Percentiles rank a stretch among this genome's conserved stretches.
Conservation (phyloP, 192 early-diverging fungal genomes). For the Umbelopsis sp. region DNA sequence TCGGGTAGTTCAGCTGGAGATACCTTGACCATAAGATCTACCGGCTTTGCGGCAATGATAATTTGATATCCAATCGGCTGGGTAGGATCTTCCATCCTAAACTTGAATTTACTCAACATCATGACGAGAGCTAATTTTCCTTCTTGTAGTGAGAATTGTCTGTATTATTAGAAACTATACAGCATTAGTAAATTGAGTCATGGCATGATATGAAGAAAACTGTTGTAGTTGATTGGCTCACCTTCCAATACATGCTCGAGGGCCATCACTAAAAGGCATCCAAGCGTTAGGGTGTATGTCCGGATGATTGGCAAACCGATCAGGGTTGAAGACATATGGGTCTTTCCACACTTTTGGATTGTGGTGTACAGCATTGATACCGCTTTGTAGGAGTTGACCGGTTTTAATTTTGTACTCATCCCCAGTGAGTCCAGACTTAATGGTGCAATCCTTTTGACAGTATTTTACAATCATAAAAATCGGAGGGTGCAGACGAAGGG, state of each 20-base stretch:
- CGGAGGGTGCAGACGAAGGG: conserved; percentile 30
- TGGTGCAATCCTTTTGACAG: conserved; percentile 30
- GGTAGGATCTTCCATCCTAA: conserved; percentile 17
- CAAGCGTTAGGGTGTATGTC: conserved; percentile 33
- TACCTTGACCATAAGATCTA: conserved; percentile 34
- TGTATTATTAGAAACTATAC: neutral
- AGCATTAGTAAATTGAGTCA: neutral
- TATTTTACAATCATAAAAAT: conserved; percentile 21
- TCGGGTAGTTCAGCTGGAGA: conserved; percentile 22
- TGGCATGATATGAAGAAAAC: neutral
- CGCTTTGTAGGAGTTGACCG: neutral
- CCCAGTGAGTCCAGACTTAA: neutral
- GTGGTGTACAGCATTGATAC: conserved; percentile 23
- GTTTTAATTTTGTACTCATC: conserved; percentile 29
- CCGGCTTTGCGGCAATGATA: conserved; percentile 36
- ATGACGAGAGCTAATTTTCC: conserved; percentile 51
- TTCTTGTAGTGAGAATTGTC: conserved; percentile 58
- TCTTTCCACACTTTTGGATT: conserved; percentile 27
- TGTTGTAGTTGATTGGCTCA: neutral
- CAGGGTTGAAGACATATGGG: conserved; percentile 32
- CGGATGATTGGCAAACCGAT: conserved; percentile 29
- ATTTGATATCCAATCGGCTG: conserved; percentile 13
- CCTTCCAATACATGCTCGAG: conserved; percentile 42
- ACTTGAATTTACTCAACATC: conserved; percentile 47
- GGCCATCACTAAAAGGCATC: conserved; percentile 40